Percentiles rank a stretch among this genome's conserved stretches.
These are phyloP conservation scores for Elsinoe fawcettii DNA, from an alignment of 2,329 filamentous ascomycete species.

Conservation along the genomic window DNA sequence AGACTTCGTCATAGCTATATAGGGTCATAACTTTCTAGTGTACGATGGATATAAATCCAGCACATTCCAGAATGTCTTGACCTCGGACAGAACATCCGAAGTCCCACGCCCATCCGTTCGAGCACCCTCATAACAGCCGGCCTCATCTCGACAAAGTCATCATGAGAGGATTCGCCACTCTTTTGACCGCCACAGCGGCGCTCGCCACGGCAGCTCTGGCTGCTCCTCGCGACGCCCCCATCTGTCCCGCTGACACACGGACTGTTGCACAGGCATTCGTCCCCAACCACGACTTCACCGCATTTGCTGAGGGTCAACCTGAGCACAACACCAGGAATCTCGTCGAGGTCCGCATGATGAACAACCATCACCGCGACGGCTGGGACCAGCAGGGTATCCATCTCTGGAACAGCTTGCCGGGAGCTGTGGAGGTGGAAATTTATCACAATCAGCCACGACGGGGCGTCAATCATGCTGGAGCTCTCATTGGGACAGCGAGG, in stretches of 20 bases:
- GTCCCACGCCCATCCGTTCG: too few species aligned
- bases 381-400: not conserved
- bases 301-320: not conserved
- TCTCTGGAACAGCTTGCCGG: not conserved
- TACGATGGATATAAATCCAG: too few species aligned
- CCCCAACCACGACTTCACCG: not conserved
- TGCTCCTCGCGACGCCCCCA: not conserved
- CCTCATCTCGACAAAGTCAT: too few species aligned
- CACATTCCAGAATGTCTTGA: too few species aligned
- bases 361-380: not conserved
- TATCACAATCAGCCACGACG: not conserved
- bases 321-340: not conserved
- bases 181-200: not conserved
- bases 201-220: not conserved
- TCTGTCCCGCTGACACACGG: not conserved
- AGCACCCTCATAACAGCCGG: too few species aligned
- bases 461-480: not conserved
- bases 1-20: too few species aligned
- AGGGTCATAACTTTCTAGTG: too few species aligned
- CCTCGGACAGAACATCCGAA: too few species aligned
- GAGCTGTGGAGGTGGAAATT: not conserved
- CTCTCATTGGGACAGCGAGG: not conserved
- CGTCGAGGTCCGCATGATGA: not conserved
- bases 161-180: not conserved
- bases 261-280: not conserved